Conservation (phyloP, 768 basidiomycete genomes). For the Termitomyces sp. region DNA sequence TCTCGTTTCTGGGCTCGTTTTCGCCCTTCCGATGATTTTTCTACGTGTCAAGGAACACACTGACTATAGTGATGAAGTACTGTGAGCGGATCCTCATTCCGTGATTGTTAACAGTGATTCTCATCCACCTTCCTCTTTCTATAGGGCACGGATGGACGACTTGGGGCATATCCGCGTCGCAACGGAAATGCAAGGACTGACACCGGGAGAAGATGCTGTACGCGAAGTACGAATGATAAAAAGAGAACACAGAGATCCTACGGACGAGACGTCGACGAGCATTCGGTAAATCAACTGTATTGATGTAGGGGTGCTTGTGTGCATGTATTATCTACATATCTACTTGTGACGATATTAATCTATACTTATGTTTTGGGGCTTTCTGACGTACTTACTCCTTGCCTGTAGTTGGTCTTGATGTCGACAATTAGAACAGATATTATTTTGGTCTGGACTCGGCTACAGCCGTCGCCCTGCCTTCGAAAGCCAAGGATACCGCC, state of each 20-base stretch:
- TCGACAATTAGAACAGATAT: neutral
- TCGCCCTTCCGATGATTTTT: conserved; percentile 73
- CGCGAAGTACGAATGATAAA: neutral
- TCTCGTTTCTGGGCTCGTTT: conserved; percentile 58
- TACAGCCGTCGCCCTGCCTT: too few species aligned
- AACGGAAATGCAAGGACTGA: neutral
- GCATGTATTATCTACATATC: neutral
- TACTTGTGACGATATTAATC: neutral
- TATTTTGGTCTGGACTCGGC: neutral
- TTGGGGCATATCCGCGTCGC: conserved; percentile 26
- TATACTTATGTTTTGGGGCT: too few species aligned
- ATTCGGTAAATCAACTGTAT: neutral
- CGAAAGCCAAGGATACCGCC: too few species aligned
- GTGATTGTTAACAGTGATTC: neutral
- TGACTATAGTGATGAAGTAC: conserved; percentile 45
- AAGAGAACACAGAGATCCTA: neutral
- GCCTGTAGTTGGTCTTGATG: neutral
- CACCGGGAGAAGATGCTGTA: neutral
- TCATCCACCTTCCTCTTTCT: neutral
- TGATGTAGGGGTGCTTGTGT: neutral
- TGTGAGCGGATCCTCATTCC: conserved; percentile 32
- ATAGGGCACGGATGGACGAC: conserved; percentile 42
- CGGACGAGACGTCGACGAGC: neutral
- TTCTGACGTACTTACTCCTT: too few species aligned
- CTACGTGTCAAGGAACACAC: conserved; percentile 62